Conservation (phyloP, 2,329 filamentous ascomycete species). For the Penicillium hordei region DNA sequence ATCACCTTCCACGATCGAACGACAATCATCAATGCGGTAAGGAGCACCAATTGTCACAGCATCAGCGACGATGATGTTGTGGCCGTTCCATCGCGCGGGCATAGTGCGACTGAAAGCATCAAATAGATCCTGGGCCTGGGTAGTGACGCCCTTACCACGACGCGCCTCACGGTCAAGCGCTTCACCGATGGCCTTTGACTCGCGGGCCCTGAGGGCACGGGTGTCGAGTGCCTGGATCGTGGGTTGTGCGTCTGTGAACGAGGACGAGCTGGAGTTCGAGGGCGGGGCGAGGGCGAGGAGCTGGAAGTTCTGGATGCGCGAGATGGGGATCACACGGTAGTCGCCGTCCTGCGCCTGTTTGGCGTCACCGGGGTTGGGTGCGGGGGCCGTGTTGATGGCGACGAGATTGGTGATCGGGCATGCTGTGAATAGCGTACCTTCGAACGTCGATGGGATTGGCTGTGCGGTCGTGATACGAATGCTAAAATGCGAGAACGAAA, state of each 20-base stretch:
- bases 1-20: constrained; percentile 41
- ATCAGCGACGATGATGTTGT: constrained; percentile 61
- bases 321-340: constrained; percentile 62
- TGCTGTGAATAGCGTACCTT: constrained; percentile 63
- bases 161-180: constrained; percentile 59
- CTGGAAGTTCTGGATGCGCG: constrained; percentile 59
- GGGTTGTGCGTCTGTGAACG: constrained; percentile 51
- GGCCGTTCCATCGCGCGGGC: constrained; percentile 60
- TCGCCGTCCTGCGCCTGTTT: constrained; percentile 50
- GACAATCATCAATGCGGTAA: constrained; percentile 58
- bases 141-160: constrained; percentile 60
- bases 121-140: constrained; percentile 63
- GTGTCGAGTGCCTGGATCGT: constrained; percentile 52
- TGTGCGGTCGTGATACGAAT: constrained; percentile 59
- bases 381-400: constrained; percentile 57
- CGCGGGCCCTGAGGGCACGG: constrained; percentile 54
- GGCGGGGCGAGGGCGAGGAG: constrained; percentile 47
- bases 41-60: constrained; percentile 59
- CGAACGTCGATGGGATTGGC: constrained; percentile 52
- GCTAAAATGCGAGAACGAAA: constrained; percentile 36
- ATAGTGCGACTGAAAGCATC: constrained; percentile 62
- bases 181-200: constrained; percentile 56
- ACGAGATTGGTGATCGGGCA: constrained; percentile 62
- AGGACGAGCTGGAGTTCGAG: constrained; percentile 31
- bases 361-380: constrained; percentile 36